phyloP scores from a whole-genome alignment of 2,329 filamentous ascomycete species.

The Huntiella omanensis region DNA sequence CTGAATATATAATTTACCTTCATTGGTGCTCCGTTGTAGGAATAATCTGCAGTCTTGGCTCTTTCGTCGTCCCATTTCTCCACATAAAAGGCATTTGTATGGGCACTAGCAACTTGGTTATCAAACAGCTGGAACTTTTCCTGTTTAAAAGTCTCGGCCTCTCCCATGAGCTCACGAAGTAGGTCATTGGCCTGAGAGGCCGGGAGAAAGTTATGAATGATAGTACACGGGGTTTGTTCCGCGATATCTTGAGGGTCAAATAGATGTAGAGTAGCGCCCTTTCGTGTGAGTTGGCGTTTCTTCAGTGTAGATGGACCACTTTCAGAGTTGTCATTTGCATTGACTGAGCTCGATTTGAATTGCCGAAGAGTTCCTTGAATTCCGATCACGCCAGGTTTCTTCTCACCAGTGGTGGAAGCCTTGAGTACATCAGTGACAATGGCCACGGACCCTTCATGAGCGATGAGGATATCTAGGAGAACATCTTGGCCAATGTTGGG shows the following conservation, averaged over 20 bases:
- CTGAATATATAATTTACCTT: conserved; percentile 24
- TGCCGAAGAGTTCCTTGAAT: conserved; percentile 45
- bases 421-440: conserved; percentile 20
- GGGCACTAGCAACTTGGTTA: conserved; percentile 65
- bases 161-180: conserved; percentile 54
- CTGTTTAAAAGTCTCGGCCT: conserved; percentile 51
- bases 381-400: conserved; percentile 19
- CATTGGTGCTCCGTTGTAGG: conserved; percentile 66
- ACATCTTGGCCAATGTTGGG: conserved; percentile 42
- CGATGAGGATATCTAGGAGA: conserved; percentile 62
- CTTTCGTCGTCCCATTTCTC: conserved; percentile 50
- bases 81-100: conserved; percentile 71
- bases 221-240: conserved; percentile 69
- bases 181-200: conserved; percentile 51
- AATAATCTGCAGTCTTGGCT: conserved; percentile 58
- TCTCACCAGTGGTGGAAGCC: conserved; percentile 7
- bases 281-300: neutral
- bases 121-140: conserved; percentile 76
- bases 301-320: neutral
- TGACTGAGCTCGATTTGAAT: conserved; percentile 20
- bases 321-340: conserved; percentile 16
- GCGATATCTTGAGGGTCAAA: conserved; percentile 69
- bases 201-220: conserved; percentile 81
- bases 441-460: conserved; percentile 58
- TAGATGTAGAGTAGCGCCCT: conserved; percentile 61